Conservation (phyloP, 345 rosid species). For the Populus pruinosa region DNA sequence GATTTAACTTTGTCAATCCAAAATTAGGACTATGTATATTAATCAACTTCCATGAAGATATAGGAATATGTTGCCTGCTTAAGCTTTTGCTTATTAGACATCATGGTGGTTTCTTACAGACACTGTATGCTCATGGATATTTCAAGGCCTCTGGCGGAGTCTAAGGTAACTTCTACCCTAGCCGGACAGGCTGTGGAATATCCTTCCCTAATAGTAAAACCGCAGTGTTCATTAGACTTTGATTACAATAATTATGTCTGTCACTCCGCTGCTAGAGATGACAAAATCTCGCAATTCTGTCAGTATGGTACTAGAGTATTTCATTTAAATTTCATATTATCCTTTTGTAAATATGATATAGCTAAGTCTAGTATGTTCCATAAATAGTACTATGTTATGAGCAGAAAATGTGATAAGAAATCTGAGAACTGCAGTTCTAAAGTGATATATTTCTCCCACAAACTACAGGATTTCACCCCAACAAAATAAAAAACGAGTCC, state of each 20-base stretch:
- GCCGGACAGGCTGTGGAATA: conserved; percentile 67
- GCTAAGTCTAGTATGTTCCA: no score
- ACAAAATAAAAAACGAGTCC: no score
- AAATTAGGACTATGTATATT: conserved; percentile 78
- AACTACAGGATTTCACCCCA: no score
- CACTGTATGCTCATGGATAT: conserved; percentile 93
- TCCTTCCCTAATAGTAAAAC: conserved; percentile 45
- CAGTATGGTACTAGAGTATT: no score
- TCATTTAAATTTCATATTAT: no score
- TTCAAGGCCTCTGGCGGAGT: conserved; percentile 95
- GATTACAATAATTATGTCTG: no score
- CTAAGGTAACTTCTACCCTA: conserved; percentile 87
- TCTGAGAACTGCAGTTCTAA: neutral
- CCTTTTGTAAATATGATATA: no score
- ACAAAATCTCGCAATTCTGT: no score
- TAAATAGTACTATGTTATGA: no score
- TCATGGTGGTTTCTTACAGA: conserved; percentile 91
- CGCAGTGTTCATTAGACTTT: neutral
- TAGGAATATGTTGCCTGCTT: conserved; percentile 74
- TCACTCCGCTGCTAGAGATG: no score
- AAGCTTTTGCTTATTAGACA: conserved; percentile 82
- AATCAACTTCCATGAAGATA: neutral
- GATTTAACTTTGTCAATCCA: conserved; percentile 79
- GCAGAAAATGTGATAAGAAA: neutral
- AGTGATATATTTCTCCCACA: no score